Conservation (phyloP, 345 rosid species). For the Cardamine occulta region DNA sequence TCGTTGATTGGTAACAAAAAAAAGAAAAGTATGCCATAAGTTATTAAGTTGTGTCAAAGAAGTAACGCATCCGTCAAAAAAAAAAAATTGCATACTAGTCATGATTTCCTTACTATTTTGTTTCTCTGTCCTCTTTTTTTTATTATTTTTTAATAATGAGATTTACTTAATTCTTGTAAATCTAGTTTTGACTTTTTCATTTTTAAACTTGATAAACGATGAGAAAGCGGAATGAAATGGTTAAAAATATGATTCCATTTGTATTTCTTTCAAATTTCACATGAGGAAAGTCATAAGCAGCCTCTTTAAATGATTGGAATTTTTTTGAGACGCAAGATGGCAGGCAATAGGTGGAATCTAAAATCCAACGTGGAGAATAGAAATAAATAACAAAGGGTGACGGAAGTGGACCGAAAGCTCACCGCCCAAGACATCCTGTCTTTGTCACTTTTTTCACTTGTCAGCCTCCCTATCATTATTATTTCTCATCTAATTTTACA, state of each 20-base stretch:
- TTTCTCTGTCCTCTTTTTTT: no score
- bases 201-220: not conserved
- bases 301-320: constrained; percentile 8
- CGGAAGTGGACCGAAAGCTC: constrained; percentile 43
- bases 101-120: not conserved
- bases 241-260: no score
- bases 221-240: not conserved
- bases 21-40: not conserved
- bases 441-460: constrained; percentile 35
- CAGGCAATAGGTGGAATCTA: constrained; percentile 16
- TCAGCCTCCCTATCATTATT: constrained; percentile 6
- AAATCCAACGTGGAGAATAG: constrained; percentile 40
- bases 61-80: no score
- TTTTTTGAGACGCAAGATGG: constrained; percentile 10
- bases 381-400: constrained; percentile 34
- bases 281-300: not conserved
- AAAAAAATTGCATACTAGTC: not conserved
- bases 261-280: not conserved
- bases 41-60: not conserved
- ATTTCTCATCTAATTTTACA: constrained; percentile 7
- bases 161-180: not conserved
- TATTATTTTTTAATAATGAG: not conserved
- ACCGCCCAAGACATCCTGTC: constrained; percentile 42
- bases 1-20: constrained; percentile 6
- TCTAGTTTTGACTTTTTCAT: not conserved